Evolutionary conservation across 208 protist species (phyloP), one percentile per base, ranked within the genome.

Genomic region (Trichomonas gallinae): DNA sequence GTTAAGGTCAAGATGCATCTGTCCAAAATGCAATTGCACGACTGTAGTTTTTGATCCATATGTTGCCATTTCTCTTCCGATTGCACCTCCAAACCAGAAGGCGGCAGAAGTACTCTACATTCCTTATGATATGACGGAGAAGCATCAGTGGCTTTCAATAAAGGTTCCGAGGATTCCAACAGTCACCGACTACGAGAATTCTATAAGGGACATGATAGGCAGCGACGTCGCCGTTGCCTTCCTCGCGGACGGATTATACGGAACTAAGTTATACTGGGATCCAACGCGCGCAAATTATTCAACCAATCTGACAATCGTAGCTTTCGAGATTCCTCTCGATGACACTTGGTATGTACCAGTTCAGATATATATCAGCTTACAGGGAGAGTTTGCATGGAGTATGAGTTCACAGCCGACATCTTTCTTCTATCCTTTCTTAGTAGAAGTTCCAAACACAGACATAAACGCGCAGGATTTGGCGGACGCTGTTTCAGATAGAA

Each of bases 1-100:
- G 23, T 31, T 96, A 10, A 11, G 44, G 0, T 96, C 46, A 8
- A 1, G 0, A 8, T 21, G 49, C 10, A 51, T 48, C 63, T 96
- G 46, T 38, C 89, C 44, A 63, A 72, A 51, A 40, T 96, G 89
- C 23, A 44, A 96, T 44, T 45, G 0, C 34, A 72, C 8, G 42
- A 44, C 89, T n/a, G 89, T 96, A 44, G 49, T 72, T 31, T 96
- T 96, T 42, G 89, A 96, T 96, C 89, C 46, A 51, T 96, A n/a
- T n/a, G 44, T 48, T 15, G 15, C 40, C 26, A 34, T 96, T 44
- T 23, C 8, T 44, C 10, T 96, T 9, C 34, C 89, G 21, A 72
- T 96, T 40, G 13, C 17, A 23, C 31, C 9, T 2, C 83, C 40
- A 21, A 44, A 51, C 26, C 46, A 51, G 46, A 51, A 51, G 13